These are phyloP conservation scores for Fusarium sp. DNA, from an alignment of 2,329 filamentous ascomycete species.

Conservation along the genomic window DNA sequence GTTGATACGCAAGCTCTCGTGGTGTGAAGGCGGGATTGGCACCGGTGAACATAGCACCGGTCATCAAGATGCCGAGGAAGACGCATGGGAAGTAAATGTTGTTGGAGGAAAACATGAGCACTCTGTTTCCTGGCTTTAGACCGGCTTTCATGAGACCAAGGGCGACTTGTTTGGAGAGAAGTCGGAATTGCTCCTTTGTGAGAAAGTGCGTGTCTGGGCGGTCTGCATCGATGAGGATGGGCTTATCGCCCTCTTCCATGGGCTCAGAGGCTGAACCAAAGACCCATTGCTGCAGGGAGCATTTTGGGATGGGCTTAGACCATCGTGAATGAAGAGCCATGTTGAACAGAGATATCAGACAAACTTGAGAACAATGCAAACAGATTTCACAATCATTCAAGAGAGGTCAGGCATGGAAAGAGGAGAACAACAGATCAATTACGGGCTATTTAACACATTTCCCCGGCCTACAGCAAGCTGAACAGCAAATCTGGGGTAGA, in stretches of 20 bases:
- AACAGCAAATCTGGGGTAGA: slow-evolving; percentile 17
- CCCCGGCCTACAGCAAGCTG: not conserved
- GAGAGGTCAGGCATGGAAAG: not conserved
- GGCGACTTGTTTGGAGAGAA: slow-evolving; percentile 77
- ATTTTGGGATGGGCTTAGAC: slow-evolving; percentile 55
- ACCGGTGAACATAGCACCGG: slow-evolving; percentile 80
- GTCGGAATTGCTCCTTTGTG: slow-evolving; percentile 70
- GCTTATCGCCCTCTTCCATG: slow-evolving; percentile 51
- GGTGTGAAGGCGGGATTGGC: slow-evolving; percentile 75
- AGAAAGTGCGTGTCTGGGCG: slow-evolving; percentile 74
- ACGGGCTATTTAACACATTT: slow-evolving; percentile 12
- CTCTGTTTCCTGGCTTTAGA: slow-evolving; percentile 72
- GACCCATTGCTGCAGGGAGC: slow-evolving; percentile 65
- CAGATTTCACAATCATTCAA: not conserved
- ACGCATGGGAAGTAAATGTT: slow-evolving; percentile 76
- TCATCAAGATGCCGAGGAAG: slow-evolving; percentile 79
- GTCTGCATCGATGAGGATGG: slow-evolving; percentile 70
- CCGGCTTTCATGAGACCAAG: slow-evolving; percentile 73
- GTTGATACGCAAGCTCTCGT: slow-evolving; percentile 79
- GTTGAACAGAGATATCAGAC: not conserved
- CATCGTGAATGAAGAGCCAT: slow-evolving; percentile 62
- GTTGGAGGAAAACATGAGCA: slow-evolving; percentile 81
- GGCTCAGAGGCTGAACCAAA: slow-evolving; percentile 58
- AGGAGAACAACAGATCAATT: not conserved
- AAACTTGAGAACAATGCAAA: not conserved